Evolutionary conservation across 2,329 filamentous ascomycete species (phyloP), one percentile per base, ranked within the genome.

Genomic region (Elsinoe necatrix): DNA sequence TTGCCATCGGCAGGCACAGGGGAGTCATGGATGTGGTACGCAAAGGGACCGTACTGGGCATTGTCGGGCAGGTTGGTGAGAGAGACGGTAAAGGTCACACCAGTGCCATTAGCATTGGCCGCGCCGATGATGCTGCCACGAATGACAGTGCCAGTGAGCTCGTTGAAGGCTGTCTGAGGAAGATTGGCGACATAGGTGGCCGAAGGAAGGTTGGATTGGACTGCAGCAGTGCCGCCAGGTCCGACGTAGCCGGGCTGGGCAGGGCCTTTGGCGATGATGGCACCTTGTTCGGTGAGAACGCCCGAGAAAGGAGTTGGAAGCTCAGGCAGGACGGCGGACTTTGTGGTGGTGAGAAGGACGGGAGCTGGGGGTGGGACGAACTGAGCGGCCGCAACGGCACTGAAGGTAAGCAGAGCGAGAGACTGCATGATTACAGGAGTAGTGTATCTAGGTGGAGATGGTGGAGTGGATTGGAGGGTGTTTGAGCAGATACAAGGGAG

Each of bases 1-100:
- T 89, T 88, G 61, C 86, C 87, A 60, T 82, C 72, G 20, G 68
- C 69, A 4, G 83, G 80, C 8, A 89, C 83, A 8, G 82, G 81
- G n/a, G 73, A 64, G 54, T 77, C 79, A 70, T 92, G 87, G 62
- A 92, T 74, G 68, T 91, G 87, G 73, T 90, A 91, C 58, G 75
- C 68, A 27, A 61, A 61, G 4, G 60, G 58, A 1, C 60, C 60
- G 34, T 58, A 61, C 18, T 45, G 27, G 4, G 42, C 20, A 12
- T 54, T 56, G 21, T 41, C 37, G 4, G 59, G 60, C 42, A 61
- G 57, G 47, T 57, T 55, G 41, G 27, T 51, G 25, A 61, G 59
- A 42, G 54, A 48, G 45, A 59, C 55, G 16, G 29, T 29, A 47
- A 60, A 43, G 29, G 39, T 55, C 9, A 61, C 57, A 25, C 59